Evolutionary conservation across 306 rosid genomes (phyloP), one percentile per base, ranked within the genome.

Genomic region (Prunus fruticosa): DNA sequence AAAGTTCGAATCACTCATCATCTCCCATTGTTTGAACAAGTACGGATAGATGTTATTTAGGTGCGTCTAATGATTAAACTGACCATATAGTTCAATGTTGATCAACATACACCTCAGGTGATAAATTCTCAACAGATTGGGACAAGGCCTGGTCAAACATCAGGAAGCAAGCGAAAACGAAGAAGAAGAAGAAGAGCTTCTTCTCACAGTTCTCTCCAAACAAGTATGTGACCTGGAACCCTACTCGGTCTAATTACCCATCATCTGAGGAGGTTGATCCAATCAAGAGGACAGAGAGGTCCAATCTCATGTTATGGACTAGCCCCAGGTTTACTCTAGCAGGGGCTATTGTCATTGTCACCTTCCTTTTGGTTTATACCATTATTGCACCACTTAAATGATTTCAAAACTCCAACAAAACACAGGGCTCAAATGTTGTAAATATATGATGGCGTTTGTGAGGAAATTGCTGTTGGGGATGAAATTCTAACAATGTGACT

Each of bases 211-310:
- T 95, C 78, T 90, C 92, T 70, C 93, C 96, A 2, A 74, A 90
- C 75, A 95, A 95, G 81, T 95, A 92, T 62, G 99, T 90, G 83
- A 92, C 88, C 77, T 90, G 97, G 97, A 92, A 95, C 57, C 93
- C 97, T 7, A 84, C 80, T 84, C 91, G 81, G 25, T 85, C 93
- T 14, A 77, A 89, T 1, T 92, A 81, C 80, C 96, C 98, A 15
- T 64, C 77, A 28, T 94, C 96, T 54, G 97, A 95, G 75, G 99
- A 92, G 81, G 91, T 88, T 69, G 99, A 95, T 81, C 99, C 97
- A 15, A 87, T 95, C 46, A 92, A 92, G 80, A 90, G 91, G 83
- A 70, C 96, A 68, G 97, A 95, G 90, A 90, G 97, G 83, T 89
- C 97, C 49, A 95, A 92, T 60, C 97, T 89, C 50, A 82, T 9